Percentiles rank a stretch among this genome's conserved stretches.
These are phyloP conservation scores for Penicillium sp. DNA, from an alignment of 2,329 filamentous ascomycete genomes.

Conservation along the genomic window DNA sequence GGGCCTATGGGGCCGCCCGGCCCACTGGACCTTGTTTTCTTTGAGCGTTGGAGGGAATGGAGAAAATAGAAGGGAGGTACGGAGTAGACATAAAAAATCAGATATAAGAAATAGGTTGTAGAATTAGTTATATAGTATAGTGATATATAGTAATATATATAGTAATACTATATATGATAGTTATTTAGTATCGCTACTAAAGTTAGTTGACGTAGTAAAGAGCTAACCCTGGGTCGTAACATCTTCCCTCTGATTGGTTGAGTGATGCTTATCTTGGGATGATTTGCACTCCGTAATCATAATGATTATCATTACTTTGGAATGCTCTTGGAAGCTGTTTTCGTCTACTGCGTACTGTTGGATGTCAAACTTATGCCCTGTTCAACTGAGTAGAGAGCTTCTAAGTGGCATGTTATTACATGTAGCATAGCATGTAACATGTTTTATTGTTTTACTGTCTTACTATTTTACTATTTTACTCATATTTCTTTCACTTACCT, in stretches of 20 bases:
- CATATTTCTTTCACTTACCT: background rate
- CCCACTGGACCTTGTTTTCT: constrained; percentile 8
- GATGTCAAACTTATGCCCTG: background rate
- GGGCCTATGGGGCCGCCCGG: constrained; percentile 4
- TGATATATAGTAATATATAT: no score
- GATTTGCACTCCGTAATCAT: constrained; percentile 25
- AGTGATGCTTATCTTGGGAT: constrained; percentile 32
- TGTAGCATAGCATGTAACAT: background rate
- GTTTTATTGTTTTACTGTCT: background rate
- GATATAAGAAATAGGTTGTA: background rate
- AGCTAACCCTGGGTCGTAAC: constrained; percentile 39
- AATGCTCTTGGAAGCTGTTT: constrained; percentile 3
- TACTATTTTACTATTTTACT: background rate
- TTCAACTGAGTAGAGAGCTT: no score
- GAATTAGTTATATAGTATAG: background rate
- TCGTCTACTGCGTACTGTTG: background rate
- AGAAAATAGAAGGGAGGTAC: background rate
- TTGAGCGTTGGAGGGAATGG: background rate
- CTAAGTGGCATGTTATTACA: background rate
- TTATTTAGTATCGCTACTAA: no score
- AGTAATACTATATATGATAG: no score
- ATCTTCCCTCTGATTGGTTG: constrained; percentile 31
- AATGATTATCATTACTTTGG: constrained; percentile 25
- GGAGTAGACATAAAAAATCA: background rate
- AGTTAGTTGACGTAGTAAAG: constrained; percentile 36